Conservation (phyloP, 2,329 filamentous ascomycete species). For the Fonsecaea nubica region DNA sequence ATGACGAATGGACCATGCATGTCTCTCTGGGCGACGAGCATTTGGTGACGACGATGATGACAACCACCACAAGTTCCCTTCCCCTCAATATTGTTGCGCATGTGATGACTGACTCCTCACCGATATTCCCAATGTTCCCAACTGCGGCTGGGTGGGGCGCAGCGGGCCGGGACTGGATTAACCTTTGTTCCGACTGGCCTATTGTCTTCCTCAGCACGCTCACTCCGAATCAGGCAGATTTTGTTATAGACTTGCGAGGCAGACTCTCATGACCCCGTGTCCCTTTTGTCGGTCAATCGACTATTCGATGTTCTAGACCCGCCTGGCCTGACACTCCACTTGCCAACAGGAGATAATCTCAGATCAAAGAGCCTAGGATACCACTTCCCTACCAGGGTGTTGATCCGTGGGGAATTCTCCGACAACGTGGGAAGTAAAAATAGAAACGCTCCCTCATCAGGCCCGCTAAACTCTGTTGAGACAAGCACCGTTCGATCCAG, state of each 20-base stretch:
- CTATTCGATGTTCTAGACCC: background rate
- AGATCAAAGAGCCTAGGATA: background rate
- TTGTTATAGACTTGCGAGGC: conserved; percentile 20
- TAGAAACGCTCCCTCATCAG: conserved; percentile 6
- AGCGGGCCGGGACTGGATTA: conserved; percentile 27
- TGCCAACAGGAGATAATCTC: background rate
- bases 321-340: background rate
- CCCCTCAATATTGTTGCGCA: background rate
- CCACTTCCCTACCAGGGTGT: background rate
- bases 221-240: conserved; percentile 21
- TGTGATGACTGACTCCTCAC: conserved; percentile 10
- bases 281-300: background rate
- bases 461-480: conserved; percentile 6
- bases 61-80: background rate
- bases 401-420: conserved; percentile 7
- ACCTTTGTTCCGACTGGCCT: conserved; percentile 20
- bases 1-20: conserved; percentile 7
- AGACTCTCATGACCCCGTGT: conserved; percentile 6
- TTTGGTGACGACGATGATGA: background rate
- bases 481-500: background rate
- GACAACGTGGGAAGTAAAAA: conserved; percentile 14
- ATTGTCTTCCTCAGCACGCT: conserved; percentile 12
- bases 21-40: background rate
- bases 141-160: conserved; percentile 17
- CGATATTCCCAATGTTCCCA: conserved; percentile 6